phyloP scores from a whole-genome alignment of 371 early-diverging fungal species.

The Mortierella sp. region DNA sequence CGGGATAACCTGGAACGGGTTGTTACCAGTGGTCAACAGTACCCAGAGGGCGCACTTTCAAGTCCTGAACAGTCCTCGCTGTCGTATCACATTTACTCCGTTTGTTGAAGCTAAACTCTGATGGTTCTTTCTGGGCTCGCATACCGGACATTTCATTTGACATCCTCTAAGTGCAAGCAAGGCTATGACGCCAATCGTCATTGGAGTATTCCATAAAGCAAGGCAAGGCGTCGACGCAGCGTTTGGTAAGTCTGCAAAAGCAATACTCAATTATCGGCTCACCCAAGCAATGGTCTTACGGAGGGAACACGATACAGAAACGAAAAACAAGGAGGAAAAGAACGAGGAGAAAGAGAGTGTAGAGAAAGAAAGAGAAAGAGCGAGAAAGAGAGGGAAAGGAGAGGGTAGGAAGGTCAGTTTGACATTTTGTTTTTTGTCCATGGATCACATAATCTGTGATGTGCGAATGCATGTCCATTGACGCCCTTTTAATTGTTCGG shows the following conservation, averaged over 20 bases:
- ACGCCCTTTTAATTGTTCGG: no score
- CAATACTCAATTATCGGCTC: not conserved
- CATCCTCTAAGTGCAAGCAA: conserved; percentile 44
- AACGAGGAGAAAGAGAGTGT: not conserved
- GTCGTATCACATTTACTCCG: conserved; percentile 1
- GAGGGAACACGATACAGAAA: no score
- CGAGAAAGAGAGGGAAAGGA: no score
- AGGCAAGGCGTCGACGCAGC: conserved; percentile 49
- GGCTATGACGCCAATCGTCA: conserved; percentile 45
- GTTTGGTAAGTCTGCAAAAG: conserved; percentile 41
- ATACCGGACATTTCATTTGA: not conserved
- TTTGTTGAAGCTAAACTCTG: not conserved
- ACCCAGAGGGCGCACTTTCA: not conserved
- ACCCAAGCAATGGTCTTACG: not conserved
- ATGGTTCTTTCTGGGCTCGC: not conserved
- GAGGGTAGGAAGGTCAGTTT: no score
- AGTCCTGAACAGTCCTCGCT: not conserved
- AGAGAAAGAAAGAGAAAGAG: no score
- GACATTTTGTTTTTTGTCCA: not conserved
- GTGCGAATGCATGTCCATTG: not conserved
- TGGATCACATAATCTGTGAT: conserved; percentile 22
- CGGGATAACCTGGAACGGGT: no score
- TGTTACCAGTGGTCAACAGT: no score
- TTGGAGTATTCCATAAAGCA: conserved; percentile 43
- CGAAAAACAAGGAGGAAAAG: not conserved